Conservation (phyloP, 2,329 filamentous ascomycete species). For the Ascochyta pisi region DNA sequence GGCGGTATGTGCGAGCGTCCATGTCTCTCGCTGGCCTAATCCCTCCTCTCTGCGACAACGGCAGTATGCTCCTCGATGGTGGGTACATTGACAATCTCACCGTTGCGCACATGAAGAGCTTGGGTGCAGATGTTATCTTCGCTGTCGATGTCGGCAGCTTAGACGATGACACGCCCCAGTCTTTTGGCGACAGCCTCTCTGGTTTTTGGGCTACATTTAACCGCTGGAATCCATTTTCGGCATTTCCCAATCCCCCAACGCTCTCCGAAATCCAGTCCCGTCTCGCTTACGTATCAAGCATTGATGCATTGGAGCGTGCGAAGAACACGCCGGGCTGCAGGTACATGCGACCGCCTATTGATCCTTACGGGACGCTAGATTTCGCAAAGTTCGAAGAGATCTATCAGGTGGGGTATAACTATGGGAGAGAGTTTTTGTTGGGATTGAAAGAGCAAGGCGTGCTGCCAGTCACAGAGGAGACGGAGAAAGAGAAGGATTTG, state of each 20-base stretch:
- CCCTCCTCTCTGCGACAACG: constrained; percentile 94
- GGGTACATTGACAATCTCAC: constrained; percentile 98
- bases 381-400: constrained; percentile 99
- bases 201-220: constrained; percentile 96
- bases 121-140: constrained; percentile 93
- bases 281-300: constrained; percentile 91
- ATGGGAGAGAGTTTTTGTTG: constrained; percentile 79
- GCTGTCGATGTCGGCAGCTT: constrained; percentile 92
- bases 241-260: constrained; percentile 88
- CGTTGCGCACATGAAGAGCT: constrained; percentile 93
- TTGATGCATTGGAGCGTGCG: constrained; percentile 91
- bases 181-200: constrained; percentile 91
- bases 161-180: constrained; percentile 90
- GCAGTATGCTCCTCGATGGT: constrained; percentile 93
- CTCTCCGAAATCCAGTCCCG: constrained; percentile 94
- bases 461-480: constrained; percentile 64
- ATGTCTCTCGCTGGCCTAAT: constrained; percentile 95
- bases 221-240: constrained; percentile 94
- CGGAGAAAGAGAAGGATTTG: constrained; percentile 59
- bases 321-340: constrained; percentile 90
- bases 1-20: constrained; percentile 94
- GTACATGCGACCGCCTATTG: constrained; percentile 96
- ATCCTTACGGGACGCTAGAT: constrained; percentile 90
- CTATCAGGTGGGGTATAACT: constrained; percentile 86
- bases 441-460: constrained; percentile 79